These are phyloP conservation scores for Sergeia podlipaevii DNA, from an alignment of 208 protist species.

Conservation along the genomic window DNA sequence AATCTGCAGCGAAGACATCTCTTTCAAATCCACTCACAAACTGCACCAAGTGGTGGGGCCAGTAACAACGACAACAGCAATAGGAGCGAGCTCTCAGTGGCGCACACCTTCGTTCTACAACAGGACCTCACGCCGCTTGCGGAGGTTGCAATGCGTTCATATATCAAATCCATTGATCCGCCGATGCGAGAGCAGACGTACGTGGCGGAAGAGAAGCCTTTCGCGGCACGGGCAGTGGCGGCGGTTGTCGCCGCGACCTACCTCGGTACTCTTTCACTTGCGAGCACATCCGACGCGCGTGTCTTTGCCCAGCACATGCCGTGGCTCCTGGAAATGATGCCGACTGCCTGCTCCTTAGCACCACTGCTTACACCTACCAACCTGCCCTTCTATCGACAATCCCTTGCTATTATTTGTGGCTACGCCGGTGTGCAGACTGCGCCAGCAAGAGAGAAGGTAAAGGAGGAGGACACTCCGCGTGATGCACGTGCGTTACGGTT, in stretches of 20 bases:
- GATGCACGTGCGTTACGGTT: too few species aligned
- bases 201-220: too few species aligned
- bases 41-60: too few species aligned
- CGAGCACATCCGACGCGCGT: not conserved
- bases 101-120: too few species aligned
- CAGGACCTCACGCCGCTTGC: too few species aligned
- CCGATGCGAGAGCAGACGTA: too few species aligned
- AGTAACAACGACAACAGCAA: too few species aligned
- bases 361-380: not conserved
- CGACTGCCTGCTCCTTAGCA: constrained; percentile 2
- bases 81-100: too few species aligned
- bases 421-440: not conserved
- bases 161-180: too few species aligned
- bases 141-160: too few species aligned
- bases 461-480: not conserved
- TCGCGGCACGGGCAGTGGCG: not conserved
- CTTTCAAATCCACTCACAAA: not conserved
- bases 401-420: not conserved
- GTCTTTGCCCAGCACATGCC: not conserved
- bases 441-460: not conserved
- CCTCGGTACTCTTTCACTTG: not conserved
- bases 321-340: not conserved
- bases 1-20: not conserved
- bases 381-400: not conserved
- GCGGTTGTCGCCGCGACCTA: not conserved